These are phyloP conservation scores for Malassezia slooffiae DNA, from an alignment of 1,284 basidiomycete species.

Conservation along the genomic window DNA sequence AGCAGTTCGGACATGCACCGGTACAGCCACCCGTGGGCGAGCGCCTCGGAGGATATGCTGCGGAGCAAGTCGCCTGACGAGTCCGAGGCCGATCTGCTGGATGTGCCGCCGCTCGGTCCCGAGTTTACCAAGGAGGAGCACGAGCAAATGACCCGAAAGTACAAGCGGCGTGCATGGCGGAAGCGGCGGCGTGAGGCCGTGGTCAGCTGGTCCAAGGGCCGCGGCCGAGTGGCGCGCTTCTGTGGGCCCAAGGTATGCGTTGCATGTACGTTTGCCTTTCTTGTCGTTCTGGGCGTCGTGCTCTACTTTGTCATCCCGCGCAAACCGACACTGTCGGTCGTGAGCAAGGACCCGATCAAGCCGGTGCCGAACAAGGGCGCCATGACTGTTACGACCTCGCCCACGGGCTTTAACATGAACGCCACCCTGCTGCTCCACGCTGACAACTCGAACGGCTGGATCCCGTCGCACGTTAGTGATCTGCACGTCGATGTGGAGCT, in stretches of 20 bases:
- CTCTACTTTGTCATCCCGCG: constrained; percentile 14
- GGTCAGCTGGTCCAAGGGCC: constrained; percentile 6
- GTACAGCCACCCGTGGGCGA: too few species aligned
- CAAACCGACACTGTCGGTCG: constrained; percentile 2
- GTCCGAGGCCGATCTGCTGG: constrained; percentile 3
- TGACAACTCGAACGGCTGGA: constrained; percentile 11
- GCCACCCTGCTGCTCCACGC: constrained; percentile 8
- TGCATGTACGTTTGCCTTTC: constrained; percentile 1
- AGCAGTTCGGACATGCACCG: too few species aligned
- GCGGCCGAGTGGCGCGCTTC: constrained; percentile 2
- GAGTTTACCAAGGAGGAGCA: constrained; percentile 9
- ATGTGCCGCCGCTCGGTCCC: constrained; percentile 8
- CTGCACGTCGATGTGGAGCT: not conserved
- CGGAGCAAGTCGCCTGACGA: too few species aligned
- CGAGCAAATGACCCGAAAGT: constrained; percentile 9
- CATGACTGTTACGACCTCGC: constrained; percentile 3
- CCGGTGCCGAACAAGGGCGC: not conserved
- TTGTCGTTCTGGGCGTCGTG: not conserved
- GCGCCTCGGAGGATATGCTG: too few species aligned
- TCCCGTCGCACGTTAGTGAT: constrained; percentile 5
- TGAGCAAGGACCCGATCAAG: constrained; percentile 2
- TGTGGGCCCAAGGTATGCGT: constrained; percentile 6
- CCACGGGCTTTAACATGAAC: constrained; percentile 13
- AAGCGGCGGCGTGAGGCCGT: not conserved
- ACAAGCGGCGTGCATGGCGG: constrained; percentile 1